These are phyloP conservation scores for Thalassiosira mediterranea DNA, from an alignment of 352 stramenopile species.

Conservation along the genomic window DNA sequence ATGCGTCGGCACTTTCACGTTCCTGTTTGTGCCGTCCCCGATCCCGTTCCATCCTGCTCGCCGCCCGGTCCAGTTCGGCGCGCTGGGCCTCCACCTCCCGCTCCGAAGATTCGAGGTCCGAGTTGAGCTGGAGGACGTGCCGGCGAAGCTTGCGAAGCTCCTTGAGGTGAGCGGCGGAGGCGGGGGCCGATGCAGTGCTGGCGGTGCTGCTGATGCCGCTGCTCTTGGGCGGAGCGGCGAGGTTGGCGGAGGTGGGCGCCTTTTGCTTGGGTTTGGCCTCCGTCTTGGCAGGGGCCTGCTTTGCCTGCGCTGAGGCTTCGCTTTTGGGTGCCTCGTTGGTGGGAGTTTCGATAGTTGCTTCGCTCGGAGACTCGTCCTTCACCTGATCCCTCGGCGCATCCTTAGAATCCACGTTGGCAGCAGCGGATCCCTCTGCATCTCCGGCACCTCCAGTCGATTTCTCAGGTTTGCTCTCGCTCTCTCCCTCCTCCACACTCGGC, in stretches of 20 bases:
- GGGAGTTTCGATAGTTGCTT: no score
- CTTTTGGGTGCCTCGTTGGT: no score
- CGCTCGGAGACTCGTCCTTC: no score
- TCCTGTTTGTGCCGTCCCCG: constrained; percentile 66
- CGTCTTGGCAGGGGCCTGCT: no score
- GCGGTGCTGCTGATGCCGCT: constrained; percentile 4
- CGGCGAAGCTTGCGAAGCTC: constrained; percentile 61
- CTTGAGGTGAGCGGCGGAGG: constrained; percentile 22
- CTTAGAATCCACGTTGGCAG: no score
- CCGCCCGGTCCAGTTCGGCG: constrained; percentile 68
- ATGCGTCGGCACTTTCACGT: constrained; percentile 59
- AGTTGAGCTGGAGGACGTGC: constrained; percentile 60
- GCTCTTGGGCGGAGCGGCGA: not conserved
- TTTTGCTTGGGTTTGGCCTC: constrained; percentile 9
- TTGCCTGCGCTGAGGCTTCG: no score
- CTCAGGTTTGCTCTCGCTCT: not conserved
- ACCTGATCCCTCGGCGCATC: no score
- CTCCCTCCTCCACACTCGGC: not conserved
- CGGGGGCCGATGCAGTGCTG: no score
- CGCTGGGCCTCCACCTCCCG: constrained; percentile 72
- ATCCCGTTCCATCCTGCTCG: constrained; percentile 71
- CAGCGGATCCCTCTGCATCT: no score
- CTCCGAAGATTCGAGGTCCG: constrained; percentile 64
- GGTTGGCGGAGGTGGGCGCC: constrained; percentile 11
- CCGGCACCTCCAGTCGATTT: not conserved